These are phyloP conservation scores for Somion occarium DNA, from an alignment of 1,284 basidiomycete species.

Conservation along the genomic window DNA sequence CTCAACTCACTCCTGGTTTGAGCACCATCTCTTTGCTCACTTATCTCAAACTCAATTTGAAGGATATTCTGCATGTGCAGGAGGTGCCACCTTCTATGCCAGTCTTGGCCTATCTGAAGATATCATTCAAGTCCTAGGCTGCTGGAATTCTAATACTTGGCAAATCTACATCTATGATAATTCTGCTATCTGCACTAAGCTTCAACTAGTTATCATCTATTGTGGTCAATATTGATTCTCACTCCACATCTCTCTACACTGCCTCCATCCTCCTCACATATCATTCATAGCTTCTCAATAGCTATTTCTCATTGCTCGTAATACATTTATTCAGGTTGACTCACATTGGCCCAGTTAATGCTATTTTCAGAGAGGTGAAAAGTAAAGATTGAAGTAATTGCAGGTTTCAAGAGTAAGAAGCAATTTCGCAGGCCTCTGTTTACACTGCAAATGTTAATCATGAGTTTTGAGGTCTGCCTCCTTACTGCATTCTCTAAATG, in stretches of 20 bases:
- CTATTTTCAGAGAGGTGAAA: no score
- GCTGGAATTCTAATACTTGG: conserved; percentile 33
- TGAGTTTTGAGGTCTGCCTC: not conserved
- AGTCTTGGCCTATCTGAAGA: conserved; percentile 25
- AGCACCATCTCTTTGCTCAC: conserved; percentile 8
- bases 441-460: not conserved
- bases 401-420: not conserved
- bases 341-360: no score
- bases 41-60: conserved; percentile 14
- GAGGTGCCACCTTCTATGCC: conserved; percentile 33
- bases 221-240: not conserved
- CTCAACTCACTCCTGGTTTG: conserved; percentile 26
- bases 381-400: no score
- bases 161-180: conserved; percentile 22
- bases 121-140: conserved; percentile 30
- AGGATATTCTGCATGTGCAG: conserved; percentile 34
- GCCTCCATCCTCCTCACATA: not conserved
- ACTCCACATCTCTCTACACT: not conserved
- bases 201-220: not conserved
- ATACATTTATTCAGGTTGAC: no score
- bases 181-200: not conserved
- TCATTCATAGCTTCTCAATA: not conserved
- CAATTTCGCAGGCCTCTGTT: not conserved
- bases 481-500: not conserved
- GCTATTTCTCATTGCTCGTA: no score